Evolutionary conservation across 164 flowering plant species (phyloP), one percentile per base, ranked within the genome.

Genomic region (Cinnamomum chago): DNA sequence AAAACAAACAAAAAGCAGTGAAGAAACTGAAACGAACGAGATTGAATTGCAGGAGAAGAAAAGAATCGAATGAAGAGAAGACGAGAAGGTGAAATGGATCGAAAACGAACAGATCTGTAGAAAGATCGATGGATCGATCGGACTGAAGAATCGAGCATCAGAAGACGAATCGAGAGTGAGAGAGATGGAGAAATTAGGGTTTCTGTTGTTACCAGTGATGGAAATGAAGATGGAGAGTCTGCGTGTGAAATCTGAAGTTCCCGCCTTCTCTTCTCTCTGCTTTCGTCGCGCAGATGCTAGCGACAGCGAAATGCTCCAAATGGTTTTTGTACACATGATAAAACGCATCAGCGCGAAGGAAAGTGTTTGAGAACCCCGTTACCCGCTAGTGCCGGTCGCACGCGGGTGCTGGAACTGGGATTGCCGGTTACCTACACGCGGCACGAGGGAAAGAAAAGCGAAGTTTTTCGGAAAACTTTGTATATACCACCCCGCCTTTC

Each of bases 381-480:
- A 50, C 71, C 71, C 7, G 27, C 24, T 69, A 69, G 11, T 47
- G 58, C 71, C 71, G 71, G 71, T 69, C 30, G 23, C 25, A 69
- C 71, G n/a, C 10, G 30, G 24, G 10, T 0, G 47, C 2, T 10
- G 2, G 9, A 69, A 40, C 52, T 14, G 28, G 2, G 60, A 7
- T 22, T 17, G 17, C 71, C 71, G 71, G 71, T 69, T 25, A 22
- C 67, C 67, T 25, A 24, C 67, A 2, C 60, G 60, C 17, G 4
- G 5, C 60, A 3, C 60, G 17, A 55, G 60, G 2, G n/a, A 55
- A 55, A 2, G 20, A 3, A 17, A 55, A 13, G 11, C 47, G 47
- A 40, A 11, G 1, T 40, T 4, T n/a, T 40, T 40, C 11, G 47
- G 47, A 40, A 40, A 40, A 7, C 9, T 40, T 40, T 40, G 47